phyloP scores from a whole-genome alignment of 495 filamentous ascomycete species.

The Hypoxylon crocopeplum region DNA sequence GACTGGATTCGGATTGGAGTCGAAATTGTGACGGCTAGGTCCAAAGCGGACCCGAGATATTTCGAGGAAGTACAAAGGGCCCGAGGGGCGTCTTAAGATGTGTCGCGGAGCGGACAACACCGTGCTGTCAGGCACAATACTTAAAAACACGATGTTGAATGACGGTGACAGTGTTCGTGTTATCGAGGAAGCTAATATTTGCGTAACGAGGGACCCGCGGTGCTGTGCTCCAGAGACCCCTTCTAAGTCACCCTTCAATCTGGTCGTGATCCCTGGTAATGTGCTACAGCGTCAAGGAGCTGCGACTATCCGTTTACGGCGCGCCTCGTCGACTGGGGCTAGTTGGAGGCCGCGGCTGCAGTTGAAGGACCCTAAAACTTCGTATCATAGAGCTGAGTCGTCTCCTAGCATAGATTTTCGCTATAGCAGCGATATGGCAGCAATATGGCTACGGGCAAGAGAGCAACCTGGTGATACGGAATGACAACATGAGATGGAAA shows the following conservation, averaged over 20 bases:
- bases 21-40: slow-evolving; percentile 58
- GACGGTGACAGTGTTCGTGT: slow-evolving; percentile 16
- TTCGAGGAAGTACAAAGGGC: slow-evolving; percentile 14
- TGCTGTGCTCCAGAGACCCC: slow-evolving; percentile 16
- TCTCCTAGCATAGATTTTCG: slow-evolving; percentile 1
- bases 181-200: slow-evolving; percentile 11
- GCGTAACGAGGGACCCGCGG: slow-evolving; percentile 21
- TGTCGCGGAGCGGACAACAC: slow-evolving; percentile 26
- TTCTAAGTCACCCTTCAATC: slow-evolving; percentile 12
- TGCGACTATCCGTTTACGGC: slow-evolving; percentile 35
- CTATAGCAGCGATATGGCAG: neutral
- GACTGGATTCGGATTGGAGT: slow-evolving; percentile 57
- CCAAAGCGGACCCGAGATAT: slow-evolving; percentile 32
- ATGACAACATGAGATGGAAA: slow-evolving; percentile 29
- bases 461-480: slow-evolving; percentile 15
- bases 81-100: slow-evolving; percentile 20
- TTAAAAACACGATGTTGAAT: slow-evolving; percentile 4
- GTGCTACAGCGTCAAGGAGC: slow-evolving; percentile 36
- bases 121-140: slow-evolving; percentile 21
- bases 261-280: slow-evolving; percentile 19
- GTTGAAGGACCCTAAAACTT: neutral
- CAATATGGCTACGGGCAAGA: slow-evolving; percentile 11
- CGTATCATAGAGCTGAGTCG: slow-evolving; percentile 11
- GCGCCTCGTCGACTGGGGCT: slow-evolving; percentile 22
- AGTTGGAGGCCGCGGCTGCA: neutral